Base-by-base conservation (phyloP, 2,329 filamentous ascomycete genomes). In the Xylariaceae sp. region DNA sequence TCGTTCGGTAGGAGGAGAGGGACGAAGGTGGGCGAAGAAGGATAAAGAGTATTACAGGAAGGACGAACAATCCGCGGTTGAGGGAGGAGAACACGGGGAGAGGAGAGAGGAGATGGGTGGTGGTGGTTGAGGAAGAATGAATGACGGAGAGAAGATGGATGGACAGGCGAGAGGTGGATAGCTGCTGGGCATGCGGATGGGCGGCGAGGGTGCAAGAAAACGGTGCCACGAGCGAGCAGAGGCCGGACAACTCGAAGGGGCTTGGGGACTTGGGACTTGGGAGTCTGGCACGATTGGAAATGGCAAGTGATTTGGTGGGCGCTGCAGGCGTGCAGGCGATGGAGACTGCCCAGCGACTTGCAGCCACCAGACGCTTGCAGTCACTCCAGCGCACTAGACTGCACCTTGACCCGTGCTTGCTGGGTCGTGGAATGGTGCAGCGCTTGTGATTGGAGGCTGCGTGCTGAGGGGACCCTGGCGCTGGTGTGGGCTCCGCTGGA, bases 241-340 rank as follows among this genome's bases (percentile, higher is more conserved):
- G 47, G 31, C 45, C 42, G 42, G 31, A 43, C 18, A 42, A 34
- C 13, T 34, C 36, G 34, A 42, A 47, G 49, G 42, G 17, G 31
- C 34, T 45, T 58, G 47, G 49, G 42, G 17, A 17, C 34, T 45
- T 58, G 49, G 42, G 17, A 17, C 34, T 45, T 58, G 51, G 31
- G 49, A 45, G 45, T 44, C 46, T 46, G 48, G 55, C 49, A 55
- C 48, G 55, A 54, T 47, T 54, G 52, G 48, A 56, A 56, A 57
- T 54, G 54, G 58, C 52, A 56, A 60, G 44, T 57, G 53, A 58
- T 59, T 62, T 58, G 59, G 57, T 50, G 51, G 54, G 34, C 34
- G 22, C 22, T 28, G 22, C 22, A 7, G 22, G 22, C 22, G 22
- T 28, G 22, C 22, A 7, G 22, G 22, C 22, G 22, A 28, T 7